Evolutionary conservation across 352 stramenopile species (phyloP).

Genomic region (Phytophthora megakarya): DNA sequence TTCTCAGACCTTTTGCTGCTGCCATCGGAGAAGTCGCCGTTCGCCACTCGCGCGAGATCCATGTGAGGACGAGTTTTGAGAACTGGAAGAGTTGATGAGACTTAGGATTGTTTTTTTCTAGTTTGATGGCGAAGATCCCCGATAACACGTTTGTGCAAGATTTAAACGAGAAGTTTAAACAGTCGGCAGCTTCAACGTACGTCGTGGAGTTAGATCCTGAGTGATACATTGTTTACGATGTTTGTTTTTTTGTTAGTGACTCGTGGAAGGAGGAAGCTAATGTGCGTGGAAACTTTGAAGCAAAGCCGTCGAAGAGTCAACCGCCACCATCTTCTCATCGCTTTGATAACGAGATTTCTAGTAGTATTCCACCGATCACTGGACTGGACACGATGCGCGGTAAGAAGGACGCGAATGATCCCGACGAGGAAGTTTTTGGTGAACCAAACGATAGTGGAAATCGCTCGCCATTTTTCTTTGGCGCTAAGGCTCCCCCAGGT

Average conservation of each 20-base stretch:
- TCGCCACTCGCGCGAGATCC: constrained; percentile 51
- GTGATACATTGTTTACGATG: not conserved
- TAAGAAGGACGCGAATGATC: constrained; percentile 20
- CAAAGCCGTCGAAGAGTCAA: constrained; percentile 16
- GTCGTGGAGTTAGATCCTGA: constrained; percentile 14
- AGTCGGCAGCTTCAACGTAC: constrained; percentile 51
- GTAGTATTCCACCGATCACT: constrained; percentile 32
- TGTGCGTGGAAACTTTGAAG: constrained; percentile 8
- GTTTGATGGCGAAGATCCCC: constrained; percentile 49
- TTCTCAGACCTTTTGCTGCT: constrained; percentile 75
- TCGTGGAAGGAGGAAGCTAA: constrained; percentile 47
- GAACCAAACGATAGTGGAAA: constrained; percentile 27
- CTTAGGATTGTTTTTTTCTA: constrained; percentile 21
- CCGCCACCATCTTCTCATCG: constrained; percentile 8
- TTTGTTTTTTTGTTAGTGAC: constrained; percentile 34
- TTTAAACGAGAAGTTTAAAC: constrained; percentile 55
- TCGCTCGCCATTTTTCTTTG: constrained; percentile 62
- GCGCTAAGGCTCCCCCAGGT: constrained; percentile 18
- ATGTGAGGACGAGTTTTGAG: constrained; percentile 40
- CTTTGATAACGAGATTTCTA: constrained; percentile 20
- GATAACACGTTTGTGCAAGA: constrained; percentile 59
- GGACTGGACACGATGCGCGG: constrained; percentile 28
- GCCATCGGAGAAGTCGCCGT: constrained; percentile 67
- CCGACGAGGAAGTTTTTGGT: constrained; percentile 26
- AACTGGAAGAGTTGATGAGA: not conserved